phyloP scores from a whole-genome alignment of 176 grass and related monocot species.

The Cenchrus americanus region DNA sequence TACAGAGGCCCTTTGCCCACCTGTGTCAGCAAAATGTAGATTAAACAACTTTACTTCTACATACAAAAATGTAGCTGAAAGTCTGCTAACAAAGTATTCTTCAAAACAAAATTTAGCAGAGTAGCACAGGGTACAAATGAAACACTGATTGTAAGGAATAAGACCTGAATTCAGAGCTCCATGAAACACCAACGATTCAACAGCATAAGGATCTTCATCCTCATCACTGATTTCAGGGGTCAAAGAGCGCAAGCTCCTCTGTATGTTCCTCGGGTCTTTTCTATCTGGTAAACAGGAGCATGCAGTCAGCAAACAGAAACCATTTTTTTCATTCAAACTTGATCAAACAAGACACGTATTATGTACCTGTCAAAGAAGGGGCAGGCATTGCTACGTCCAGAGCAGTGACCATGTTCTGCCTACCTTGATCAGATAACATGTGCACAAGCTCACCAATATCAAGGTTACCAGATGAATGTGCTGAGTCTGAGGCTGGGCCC shows the following conservation, averaged over 20 bases:
- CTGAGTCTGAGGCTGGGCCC: slow-evolving; percentile 43
- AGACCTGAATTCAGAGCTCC: slow-evolving; percentile 76
- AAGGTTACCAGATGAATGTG: slow-evolving; percentile 59
- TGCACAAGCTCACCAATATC: slow-evolving; percentile 75
- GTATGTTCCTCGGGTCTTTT: slow-evolving; percentile 50
- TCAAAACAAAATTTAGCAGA: neutral
- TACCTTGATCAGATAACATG: slow-evolving; percentile 68
- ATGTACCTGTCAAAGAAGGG: slow-evolving; percentile 74
- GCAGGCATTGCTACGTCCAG: slow-evolving; percentile 84
- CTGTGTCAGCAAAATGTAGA: slow-evolving; percentile 40
- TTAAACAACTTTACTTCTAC: neutral
- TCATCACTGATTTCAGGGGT: slow-evolving; percentile 67
- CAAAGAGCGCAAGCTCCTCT: slow-evolving; percentile 64
- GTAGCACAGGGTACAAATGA: slow-evolving; percentile 2
- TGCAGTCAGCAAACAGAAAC: slow-evolving; percentile 1
- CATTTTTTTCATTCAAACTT: slow-evolving; percentile 3
- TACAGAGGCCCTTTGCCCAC: slow-evolving; percentile 55
- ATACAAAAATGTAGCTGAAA: slow-evolving; percentile 31
- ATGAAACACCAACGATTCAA: slow-evolving; percentile 76
- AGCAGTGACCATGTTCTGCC: slow-evolving; percentile 82
- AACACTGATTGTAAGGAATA: slow-evolving; percentile 15
- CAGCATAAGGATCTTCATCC: slow-evolving; percentile 72
- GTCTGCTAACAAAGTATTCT: neutral
- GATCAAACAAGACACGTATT: neutral
- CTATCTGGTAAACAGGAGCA: slow-evolving; percentile 45